Evolutionary conservation across 176 grass and related monocot genomes (phyloP), one percentile per base, ranked within the genome.

Genomic region (Ensete glaucum): DNA sequence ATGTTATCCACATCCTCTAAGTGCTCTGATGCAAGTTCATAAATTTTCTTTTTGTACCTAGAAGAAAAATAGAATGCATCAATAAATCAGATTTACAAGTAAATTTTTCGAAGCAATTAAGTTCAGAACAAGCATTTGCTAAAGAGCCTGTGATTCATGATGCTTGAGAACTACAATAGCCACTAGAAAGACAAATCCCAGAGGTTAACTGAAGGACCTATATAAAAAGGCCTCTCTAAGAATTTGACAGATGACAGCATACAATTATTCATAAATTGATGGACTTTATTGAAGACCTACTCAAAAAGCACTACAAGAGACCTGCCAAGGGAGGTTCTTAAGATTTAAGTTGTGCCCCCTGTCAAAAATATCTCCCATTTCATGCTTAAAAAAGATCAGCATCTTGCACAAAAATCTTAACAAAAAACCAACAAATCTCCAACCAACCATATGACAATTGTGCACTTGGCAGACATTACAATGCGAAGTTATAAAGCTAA

Each of bases 1-100:
- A 80, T 21, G 74, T 63, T 43, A 71, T 88, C 85, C 34, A 77
- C 57, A 67, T 78, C 82, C 76, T 87, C 84, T 73, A 89, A 50
- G 79, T 89, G 90, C 9, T 97, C 79, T 68, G 92, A 93, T 22
- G 91, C 80, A 65, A 90, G 83, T 63, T 85, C 86, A 75, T 83
- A 97, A 23, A 97, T 87, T 82, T 89, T 83, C 85, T 75, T 83
- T 78, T 97, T 97, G 79, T 90, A 90, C 68, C 87, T 92, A 69
- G 77, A 68, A 80, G 50, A 65, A 12, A 81, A 86, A 80, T 54
- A 73, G 16, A 9, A 16, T 70, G 67, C 13, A 57, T 34, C 53
- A 29, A 20, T 53, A 19, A 29, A 56, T 13, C 19, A 77, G 7
- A 64, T 53, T 15, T 23, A 10, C 1, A 77, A 52, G 16, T 14